phyloP scores from a whole-genome alignment of 352 stramenopile species.

The Phytophthora syringae region DNA sequence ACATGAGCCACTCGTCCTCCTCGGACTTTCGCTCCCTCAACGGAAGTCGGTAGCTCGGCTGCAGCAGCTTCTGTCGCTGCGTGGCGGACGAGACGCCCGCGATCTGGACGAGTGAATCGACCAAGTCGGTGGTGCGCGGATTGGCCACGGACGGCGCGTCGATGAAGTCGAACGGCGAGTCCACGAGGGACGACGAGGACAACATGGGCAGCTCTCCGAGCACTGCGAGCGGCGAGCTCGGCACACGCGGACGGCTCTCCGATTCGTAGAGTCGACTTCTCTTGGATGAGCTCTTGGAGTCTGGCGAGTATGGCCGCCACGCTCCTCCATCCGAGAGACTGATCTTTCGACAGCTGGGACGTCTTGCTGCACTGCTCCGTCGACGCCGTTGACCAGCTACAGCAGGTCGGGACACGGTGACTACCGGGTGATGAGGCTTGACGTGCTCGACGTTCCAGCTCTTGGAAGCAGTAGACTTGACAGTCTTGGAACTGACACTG shows the following conservation, averaged over 20 bases:
- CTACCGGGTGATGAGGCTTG: not conserved
- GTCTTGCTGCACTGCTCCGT: slow-evolving; percentile 14
- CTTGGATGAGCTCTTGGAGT: slow-evolving; percentile 17
- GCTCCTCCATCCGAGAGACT: slow-evolving; percentile 11
- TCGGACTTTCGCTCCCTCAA: too few species aligned
- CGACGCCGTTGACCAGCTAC: slow-evolving; percentile 5
- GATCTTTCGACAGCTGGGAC: slow-evolving; percentile 12
- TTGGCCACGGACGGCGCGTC: slow-evolving; percentile 12
- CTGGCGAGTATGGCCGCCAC: slow-evolving; percentile 8
- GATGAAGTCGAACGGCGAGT: slow-evolving; percentile 29
- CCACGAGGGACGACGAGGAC: slow-evolving; percentile 20
- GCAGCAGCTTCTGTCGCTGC: slow-evolving; percentile 34
- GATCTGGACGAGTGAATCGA: slow-evolving; percentile 32
- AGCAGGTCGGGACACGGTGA: slow-evolving; percentile 11
- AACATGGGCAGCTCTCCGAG: slow-evolving; percentile 27
- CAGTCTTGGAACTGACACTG: slow-evolving; percentile 14
- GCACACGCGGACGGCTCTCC: slow-evolving; percentile 19
- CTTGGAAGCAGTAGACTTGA: not conserved
- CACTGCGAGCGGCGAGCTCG: slow-evolving; percentile 18
- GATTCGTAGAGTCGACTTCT: slow-evolving; percentile 12
- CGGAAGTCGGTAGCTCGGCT: too few species aligned
- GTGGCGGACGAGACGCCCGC: too few species aligned
- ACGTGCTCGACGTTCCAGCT: not conserved
- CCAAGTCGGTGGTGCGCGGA: slow-evolving; percentile 21
- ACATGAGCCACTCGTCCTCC: slow-evolving; percentile 17